Evolutionary conservation across 2,329 filamentous ascomycete species (phyloP), one percentile per base, ranked within the genome.

Genomic region (Colletotrichum caudatum): DNA sequence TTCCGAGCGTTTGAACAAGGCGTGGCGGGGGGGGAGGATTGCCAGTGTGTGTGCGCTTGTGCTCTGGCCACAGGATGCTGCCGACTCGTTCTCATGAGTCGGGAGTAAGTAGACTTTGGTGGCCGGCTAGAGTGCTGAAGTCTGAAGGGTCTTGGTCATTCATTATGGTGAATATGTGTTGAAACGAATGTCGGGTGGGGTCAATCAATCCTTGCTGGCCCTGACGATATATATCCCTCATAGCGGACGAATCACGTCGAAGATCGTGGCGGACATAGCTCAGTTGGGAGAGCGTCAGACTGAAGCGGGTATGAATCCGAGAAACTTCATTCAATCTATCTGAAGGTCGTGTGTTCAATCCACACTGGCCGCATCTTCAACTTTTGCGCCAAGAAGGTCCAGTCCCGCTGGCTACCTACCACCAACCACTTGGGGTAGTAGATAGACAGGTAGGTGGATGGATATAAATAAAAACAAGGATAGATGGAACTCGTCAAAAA

Each of bases 331-430:
- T 71, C 69, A 41, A 60, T 68, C 64, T 41, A 71, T 67, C 68
- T 71, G 68, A 71, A 71, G 68, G 68, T 71, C 68, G 67, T 70
- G 68, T 71, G 69, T 71, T 71, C 69, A 71, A 71, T 71, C 69
- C 69, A 71, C 69, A 71, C 69, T 71, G 69, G 65, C 69, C 69
- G 69, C 69, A 71, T 69, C 37, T 64, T 59, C 37, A 6, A 11
- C 11, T 69, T 71, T 71, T 67, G 57, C 33, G 7, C 12, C 29
- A n/a, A 11, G 41, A 29, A 18, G 3, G 50, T 18, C 9, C 50
- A 53, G 26, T 18, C 14, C 23, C 23, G 11, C 26, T 29, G 26
- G 26, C 16, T 33, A n/a, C 16, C 4, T 26, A 50, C 8, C n/a
- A 26, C 14, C 23, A 26, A 20, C 14, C 5, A 51, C 18, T 18